phyloP scores from a whole-genome alignment of 2,329 filamentous ascomycete genomes.

The Ophiostoma triangulosporum region DNA sequence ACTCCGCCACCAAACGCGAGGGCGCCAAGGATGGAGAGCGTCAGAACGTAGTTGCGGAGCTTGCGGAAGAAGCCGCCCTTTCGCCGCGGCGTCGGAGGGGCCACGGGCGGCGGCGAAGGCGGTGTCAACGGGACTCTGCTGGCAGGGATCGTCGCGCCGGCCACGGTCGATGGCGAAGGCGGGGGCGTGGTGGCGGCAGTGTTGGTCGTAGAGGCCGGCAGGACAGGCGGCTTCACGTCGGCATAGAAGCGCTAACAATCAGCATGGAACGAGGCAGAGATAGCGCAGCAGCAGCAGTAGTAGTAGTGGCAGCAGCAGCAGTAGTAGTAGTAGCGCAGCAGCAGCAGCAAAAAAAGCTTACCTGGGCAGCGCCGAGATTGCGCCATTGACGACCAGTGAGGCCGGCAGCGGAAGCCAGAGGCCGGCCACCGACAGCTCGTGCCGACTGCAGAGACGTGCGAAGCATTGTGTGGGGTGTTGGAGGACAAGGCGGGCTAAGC shows the following conservation, averaged over 20 bases:
- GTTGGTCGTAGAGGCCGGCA: slow-evolving; percentile 35
- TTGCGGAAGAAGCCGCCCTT: slow-evolving; percentile 56
- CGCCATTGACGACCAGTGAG: slow-evolving; percentile 43
- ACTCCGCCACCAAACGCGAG: slow-evolving; percentile 78
- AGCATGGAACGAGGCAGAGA: no score
- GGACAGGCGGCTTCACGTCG: slow-evolving; percentile 29
- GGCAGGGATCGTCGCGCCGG: slow-evolving; percentile 24
- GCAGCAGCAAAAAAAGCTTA: no score
- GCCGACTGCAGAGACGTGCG: slow-evolving; percentile 54
- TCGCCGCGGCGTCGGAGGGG: slow-evolving; percentile 27
- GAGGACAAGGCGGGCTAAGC: slow-evolving; percentile 18
- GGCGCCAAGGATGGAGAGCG: slow-evolving; percentile 60
- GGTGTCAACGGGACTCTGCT: slow-evolving; percentile 17
- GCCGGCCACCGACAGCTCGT: slow-evolving; percentile 43
- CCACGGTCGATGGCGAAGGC: slow-evolving; percentile 23
- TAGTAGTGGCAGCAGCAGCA: no score
- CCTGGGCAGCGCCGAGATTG: slow-evolving; percentile 15
- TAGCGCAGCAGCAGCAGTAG: no score
- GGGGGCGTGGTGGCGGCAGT: slow-evolving; percentile 25
- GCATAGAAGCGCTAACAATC: slow-evolving; percentile 47
- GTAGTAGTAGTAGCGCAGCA: no score
- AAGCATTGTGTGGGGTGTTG: slow-evolving; percentile 37
- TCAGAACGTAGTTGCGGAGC: slow-evolving; percentile 64
- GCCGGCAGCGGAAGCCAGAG: slow-evolving; percentile 33
- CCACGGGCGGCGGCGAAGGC: slow-evolving; percentile 23